Evolutionary conservation across 257 asterid species (phyloP), one percentile per base, ranked within the genome.

Genomic region (Nicotiana paniculata): DNA sequence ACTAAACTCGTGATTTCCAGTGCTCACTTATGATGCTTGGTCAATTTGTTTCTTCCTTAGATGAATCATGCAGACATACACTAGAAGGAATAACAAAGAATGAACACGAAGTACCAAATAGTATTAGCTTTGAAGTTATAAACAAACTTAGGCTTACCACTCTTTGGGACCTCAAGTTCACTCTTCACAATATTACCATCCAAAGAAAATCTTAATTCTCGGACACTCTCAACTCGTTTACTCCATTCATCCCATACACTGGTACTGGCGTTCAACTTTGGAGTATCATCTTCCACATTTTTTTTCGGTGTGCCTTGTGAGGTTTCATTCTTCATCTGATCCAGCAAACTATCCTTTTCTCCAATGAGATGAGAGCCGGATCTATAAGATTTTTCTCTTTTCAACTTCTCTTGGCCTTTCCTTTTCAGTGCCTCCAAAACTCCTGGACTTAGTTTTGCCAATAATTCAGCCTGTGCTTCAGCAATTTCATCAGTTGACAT

Each of bases 401-500:
- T 94, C 81, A 84, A 86, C 84, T 93, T 96, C 28, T 88, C 88
- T 81, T 86, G 92, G 37, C 92, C 93, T 82, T 92, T 84, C 84
- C 84, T 92, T 85, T 72, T 94, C 81, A 96, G 86, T 62, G 88
- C 86, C 59, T 85, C 84, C 80, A 96, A 84, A 87, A 92, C 76
- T 76, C 87, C 86, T 32, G 97, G 97, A 83, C 88, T 90, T 86
- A 96, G 85, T 90, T 90, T 93, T 70, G 89, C 84, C 92, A 89
- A 86, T 85, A 96, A 74, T 87, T 92, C 98, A 84, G 93, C 89
- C 80, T 85, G 97, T 72, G 97, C 97, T 87, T 94, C 98, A 63
- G 93, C 92, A 87, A 96, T 95, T 87, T 96, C 97, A 63, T 89
- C 90, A 33, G 89, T 88, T 21, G 98, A 92, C 98, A 96, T 94